Conservation (phyloP, 2,329 filamentous ascomycete species). For the Alternaria postmessia region DNA sequence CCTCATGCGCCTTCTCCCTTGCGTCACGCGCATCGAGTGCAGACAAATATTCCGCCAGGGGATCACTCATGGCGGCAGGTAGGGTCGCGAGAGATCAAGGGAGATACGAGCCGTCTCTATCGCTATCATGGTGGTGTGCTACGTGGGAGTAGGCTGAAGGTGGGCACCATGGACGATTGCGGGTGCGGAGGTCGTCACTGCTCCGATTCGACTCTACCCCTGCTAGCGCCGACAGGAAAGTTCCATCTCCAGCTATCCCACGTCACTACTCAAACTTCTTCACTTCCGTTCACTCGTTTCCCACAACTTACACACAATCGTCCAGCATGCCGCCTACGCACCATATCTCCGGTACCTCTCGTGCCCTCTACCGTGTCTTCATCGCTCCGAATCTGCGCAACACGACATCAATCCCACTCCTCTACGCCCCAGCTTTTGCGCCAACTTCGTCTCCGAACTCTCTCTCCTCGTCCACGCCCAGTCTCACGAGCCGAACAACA, state of each 20-base stretch:
- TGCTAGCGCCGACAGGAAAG: constrained; percentile 15
- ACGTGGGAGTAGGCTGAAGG: constrained; percentile 25
- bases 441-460: constrained; percentile 14
- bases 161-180: constrained; percentile 15
- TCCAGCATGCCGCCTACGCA: constrained; percentile 36
- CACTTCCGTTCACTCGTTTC: background rate
- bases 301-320: too few species aligned
- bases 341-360: constrained; percentile 45
- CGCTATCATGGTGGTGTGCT: constrained; percentile 34
- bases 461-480: constrained; percentile 8
- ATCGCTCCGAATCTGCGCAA: constrained; percentile 46
- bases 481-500: constrained; percentile 21
- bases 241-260: background rate
- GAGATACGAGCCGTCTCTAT: constrained; percentile 5
- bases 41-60: constrained; percentile 82
- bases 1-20: constrained; percentile 69
- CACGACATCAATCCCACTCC: constrained; percentile 25
- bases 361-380: constrained; percentile 57
- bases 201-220: constrained; percentile 27
- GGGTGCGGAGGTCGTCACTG: constrained; percentile 27
- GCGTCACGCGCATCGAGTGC: constrained; percentile 76
- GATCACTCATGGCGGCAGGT: constrained; percentile 66
- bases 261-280: background rate
- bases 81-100: constrained; percentile 8
- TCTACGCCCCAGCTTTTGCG: constrained; percentile 31